These are phyloP conservation scores for Triangularia verruculosa DNA, from an alignment of 2,329 filamentous ascomycete species.

Conservation along the genomic window DNA sequence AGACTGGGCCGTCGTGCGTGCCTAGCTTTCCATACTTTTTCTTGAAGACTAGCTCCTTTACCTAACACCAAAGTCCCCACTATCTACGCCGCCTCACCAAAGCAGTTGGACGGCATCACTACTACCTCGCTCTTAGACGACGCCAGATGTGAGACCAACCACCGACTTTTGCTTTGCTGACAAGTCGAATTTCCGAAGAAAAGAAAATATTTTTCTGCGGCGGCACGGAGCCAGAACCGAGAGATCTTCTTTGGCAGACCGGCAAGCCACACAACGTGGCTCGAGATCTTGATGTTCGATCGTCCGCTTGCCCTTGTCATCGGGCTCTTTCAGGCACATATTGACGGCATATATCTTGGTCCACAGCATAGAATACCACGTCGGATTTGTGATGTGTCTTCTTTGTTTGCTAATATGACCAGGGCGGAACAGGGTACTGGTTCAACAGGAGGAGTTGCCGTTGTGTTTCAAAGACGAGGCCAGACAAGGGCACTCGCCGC, in stretches of 20 bases:
- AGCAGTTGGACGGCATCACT: conserved; percentile 4
- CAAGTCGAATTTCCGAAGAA: neutral
- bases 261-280: conserved; percentile 3
- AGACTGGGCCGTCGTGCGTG: neutral
- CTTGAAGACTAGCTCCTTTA: neutral
- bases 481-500: neutral
- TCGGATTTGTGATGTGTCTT: neutral
- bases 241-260: neutral
- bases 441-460: neutral
- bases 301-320: neutral
- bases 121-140: neutral
- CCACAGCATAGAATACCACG: neutral
- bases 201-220: neutral
- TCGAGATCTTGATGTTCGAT: neutral
- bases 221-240: neutral
- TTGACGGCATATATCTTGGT: neutral
- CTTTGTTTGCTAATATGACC: neutral
- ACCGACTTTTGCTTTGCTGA: neutral
- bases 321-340: neutral
- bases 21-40: neutral
- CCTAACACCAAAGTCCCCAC: neutral
- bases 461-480: neutral
- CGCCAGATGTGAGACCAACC: conserved; percentile 3
- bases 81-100: conserved; percentile 5
- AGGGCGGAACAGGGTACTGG: neutral